phyloP scores from a whole-genome alignment of 768 basidiomycete species.

The Suillus decipiens region DNA sequence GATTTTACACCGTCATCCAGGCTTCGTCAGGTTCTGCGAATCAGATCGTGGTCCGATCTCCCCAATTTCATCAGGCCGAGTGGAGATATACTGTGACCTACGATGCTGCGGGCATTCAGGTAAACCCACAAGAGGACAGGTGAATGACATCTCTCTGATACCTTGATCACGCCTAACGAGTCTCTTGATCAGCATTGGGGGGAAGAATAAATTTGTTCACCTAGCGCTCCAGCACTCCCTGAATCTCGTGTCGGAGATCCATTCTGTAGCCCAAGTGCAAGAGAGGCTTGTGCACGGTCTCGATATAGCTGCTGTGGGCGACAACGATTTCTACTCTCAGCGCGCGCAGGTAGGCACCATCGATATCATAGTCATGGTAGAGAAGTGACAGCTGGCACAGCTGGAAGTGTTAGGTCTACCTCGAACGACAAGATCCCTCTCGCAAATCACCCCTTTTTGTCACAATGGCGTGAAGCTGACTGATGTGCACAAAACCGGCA shows the following conservation, averaged over 20 bases:
- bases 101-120: slow-evolving; percentile 31
- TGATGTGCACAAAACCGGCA: slow-evolving; percentile 96
- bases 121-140: slow-evolving; percentile 26
- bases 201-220: slow-evolving; percentile 91
- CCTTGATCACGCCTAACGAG: slow-evolving; percentile 8
- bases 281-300: slow-evolving; percentile 54
- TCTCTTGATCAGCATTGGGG: slow-evolving; percentile 34
- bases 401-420: slow-evolving; percentile 64
- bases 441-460: slow-evolving; percentile 74
- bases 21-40: slow-evolving; percentile 30
- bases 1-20: slow-evolving; percentile 85
- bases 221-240: slow-evolving; percentile 83
- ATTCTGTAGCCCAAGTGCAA: slow-evolving; percentile 42
- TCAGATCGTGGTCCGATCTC: slow-evolving; percentile 77
- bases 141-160: slow-evolving; percentile 4
- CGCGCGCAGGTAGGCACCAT: slow-evolving; percentile 65
- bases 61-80: slow-evolving; percentile 81
- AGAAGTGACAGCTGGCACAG: slow-evolving; percentile 38
- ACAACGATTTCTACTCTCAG: slow-evolving; percentile 99
- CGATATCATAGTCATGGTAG: neutral
- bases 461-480: slow-evolving; percentile 66
- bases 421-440: slow-evolving; percentile 61
- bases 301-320: slow-evolving; percentile 82
- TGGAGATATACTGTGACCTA: slow-evolving; percentile 68
- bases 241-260: slow-evolving; percentile 62